Evolutionary conservation across 176 grass and related monocot genomes (phyloP).

Genomic region (Cenchrus purpureus): DNA sequence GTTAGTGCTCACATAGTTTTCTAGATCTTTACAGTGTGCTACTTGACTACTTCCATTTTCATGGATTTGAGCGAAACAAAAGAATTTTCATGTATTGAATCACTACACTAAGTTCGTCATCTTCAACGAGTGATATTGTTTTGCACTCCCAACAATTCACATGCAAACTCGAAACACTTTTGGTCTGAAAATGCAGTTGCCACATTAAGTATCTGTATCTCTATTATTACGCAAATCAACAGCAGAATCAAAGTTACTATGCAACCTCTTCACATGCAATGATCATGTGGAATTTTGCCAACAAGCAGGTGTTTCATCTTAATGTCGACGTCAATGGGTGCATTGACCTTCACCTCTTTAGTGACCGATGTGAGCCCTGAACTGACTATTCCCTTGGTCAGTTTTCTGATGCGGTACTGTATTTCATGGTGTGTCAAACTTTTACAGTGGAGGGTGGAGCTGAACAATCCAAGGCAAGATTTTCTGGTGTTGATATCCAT

Average conservation of each 20-base stretch:
- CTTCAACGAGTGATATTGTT: background rate
- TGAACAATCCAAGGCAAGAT: background rate
- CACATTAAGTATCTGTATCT: background rate
- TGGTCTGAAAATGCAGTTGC: background rate
- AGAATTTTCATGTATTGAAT: background rate
- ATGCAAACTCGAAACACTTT: background rate
- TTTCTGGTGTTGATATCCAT: conserved; percentile 60
- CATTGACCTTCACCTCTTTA: conserved; percentile 66
- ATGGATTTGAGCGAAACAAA: background rate
- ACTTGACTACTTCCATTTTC: background rate
- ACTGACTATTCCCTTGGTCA: conserved; percentile 56
- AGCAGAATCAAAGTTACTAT: too few relatives aligned
- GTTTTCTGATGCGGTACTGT: background rate
- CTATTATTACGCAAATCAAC: too few relatives aligned
- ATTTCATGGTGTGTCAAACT: background rate
- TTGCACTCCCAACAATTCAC: background rate
- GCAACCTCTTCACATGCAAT: background rate
- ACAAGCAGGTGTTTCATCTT: conserved; percentile 46
- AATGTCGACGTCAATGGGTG: conserved; percentile 68
- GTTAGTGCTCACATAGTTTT: background rate
- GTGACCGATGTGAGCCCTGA: conserved; percentile 71
- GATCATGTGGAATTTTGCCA: conserved; percentile 58
- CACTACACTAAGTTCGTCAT: background rate
- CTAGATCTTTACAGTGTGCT: background rate
- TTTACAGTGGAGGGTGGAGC: background rate